Base-by-base conservation (phyloP, 805 yeast species). In the Tanozyma kutaoensis region DNA sequence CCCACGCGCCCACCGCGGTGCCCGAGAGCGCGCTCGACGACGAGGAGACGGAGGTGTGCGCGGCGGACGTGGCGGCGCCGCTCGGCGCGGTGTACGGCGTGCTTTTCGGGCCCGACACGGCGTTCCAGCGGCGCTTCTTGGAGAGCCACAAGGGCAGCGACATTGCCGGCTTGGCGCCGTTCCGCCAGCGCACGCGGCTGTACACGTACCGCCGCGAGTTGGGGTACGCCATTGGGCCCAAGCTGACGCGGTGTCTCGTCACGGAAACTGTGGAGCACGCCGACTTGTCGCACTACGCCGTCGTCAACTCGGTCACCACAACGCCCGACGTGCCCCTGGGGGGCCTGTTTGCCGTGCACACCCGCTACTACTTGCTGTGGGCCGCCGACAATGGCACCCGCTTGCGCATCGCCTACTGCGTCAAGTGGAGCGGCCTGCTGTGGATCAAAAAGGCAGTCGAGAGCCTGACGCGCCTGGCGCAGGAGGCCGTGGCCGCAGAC, bases 381-480 rank as follows among this genome's bases (percentile, higher is more conserved):
- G 21, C 12, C n/a, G 12, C 9, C 12, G n/a, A 11, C n/a, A 20
- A 20, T 11, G 5, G 5, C 9, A 20, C 21, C 9, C 12, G 12
- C 5, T 10, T 20, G 12, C n/a, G 9, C 11, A 20, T 20, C 9
- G 9, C 10, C 11, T 20, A 20, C 12, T 20, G 12, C 9, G 10
- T 20, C 11, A 8, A 5, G 12, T 20, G 21, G 21, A 20, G 11
- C 4, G 21, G 21, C 5, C 21, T 6, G 12, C 5, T 5, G 9
- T 20, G 21, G 21, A n/a, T 20, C 12, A 20, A 20, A n/a, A 8
- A n/a, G n/a, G 10, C 9, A n/a, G 9, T 20, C 10, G 21, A 20
- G 21, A 76, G 66, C 30, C 84, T 81, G 28, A 62, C 85, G 2
- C 67, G 73, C 36, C 71, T 72, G 22, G 91, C 88, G 8, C 86